Conservation (phyloP, 1,284 basidiomycete genomes). For the Pholiota adiposa region DNA sequence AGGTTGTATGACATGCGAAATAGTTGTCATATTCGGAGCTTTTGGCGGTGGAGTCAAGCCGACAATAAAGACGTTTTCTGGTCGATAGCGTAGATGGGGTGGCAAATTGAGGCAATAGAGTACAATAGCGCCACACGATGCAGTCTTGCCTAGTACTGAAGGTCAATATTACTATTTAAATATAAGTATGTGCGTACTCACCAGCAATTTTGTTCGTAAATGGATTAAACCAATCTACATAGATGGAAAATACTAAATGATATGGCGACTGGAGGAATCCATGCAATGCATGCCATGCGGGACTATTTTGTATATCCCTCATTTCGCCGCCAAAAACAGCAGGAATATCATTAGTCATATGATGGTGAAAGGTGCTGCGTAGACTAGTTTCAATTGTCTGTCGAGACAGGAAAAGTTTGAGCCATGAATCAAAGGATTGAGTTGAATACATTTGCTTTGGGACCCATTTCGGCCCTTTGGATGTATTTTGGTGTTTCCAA, state of each 20-base stretch:
- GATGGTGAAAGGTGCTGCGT: not conserved
- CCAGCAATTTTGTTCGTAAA: slow-evolving; percentile 27
- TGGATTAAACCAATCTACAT: slow-evolving; percentile 41
- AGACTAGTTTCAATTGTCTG: not conserved
- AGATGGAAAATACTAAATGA: slow-evolving; percentile 33
- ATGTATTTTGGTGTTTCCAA: not conserved
- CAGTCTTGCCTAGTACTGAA: not conserved
- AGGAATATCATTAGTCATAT: not conserved
- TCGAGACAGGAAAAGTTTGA: not conserved
- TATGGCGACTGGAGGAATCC: slow-evolving; percentile 1
- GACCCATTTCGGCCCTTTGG: not conserved
- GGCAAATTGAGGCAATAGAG: slow-evolving; percentile 25
- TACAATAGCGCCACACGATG: slow-evolving; percentile 15
- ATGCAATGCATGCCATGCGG: not conserved
- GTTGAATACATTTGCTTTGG: not conserved
- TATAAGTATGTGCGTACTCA: slow-evolving; percentile 12
- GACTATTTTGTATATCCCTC: not conserved
- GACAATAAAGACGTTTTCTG: slow-evolving; percentile 23
- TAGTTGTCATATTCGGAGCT: slow-evolving; percentile 19
- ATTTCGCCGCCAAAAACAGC: not conserved
- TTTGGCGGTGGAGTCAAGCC: slow-evolving; percentile 23
- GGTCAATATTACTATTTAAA: not conserved
- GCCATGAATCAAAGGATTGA: not conserved
- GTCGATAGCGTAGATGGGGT: slow-evolving; percentile 13
- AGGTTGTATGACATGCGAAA: slow-evolving; percentile 15